Evolutionary conservation across 2,329 filamentous ascomycete genomes (phyloP), one percentile per base, ranked within the genome.

Genomic region (Chlorencoelia australis): DNA sequence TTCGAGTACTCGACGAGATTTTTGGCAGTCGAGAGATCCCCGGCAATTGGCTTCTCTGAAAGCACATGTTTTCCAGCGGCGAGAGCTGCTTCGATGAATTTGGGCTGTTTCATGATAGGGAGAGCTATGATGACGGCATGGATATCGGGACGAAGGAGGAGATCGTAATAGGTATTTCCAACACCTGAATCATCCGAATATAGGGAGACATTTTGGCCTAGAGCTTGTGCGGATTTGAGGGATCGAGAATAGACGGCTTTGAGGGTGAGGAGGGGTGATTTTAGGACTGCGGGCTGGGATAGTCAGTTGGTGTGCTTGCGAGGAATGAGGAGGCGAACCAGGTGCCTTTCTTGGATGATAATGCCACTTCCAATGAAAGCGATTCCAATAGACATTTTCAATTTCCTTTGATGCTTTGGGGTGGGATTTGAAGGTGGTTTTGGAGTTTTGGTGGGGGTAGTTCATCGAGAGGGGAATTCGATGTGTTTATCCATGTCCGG

Each of bases 361-460:
- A 79, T 73, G 49, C 75, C 75, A 43, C 71, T 69, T 24, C 75
- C 76, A 35, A 81, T 67, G 38, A 81, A 65, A 29, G 76, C 76
- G 27, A 79, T 62, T 41, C 70, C 69, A 33, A 71, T 58, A 17
- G 61, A 43, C 55, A 56, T 57, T 27, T 44, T 50, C 33, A 29
- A n/a, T 4, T 34, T n/a, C n/a, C n/a, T n/a, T n/a, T n/a, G n/a
- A n/a, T n/a, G n/a, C n/a, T n/a, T n/a, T n/a, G n/a, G n/a, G n/a
- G n/a, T n/a, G n/a, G n/a, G n/a, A n/a, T n/a, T n/a, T n/a, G n/a
- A n/a, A n/a, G n/a, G n/a, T n/a, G n/a, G n/a, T n/a, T n/a, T n/a
- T n/a, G n/a, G n/a, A n/a, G n/a, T n/a, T n/a, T n/a, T n/a, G n/a
- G n/a, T n/a, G n/a, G n/a, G n/a, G n/a, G n/a, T n/a, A n/a, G n/a